Conservation (phyloP, 2,329 filamentous ascomycete species). For the Salinomyces thailandicus region DNA sequence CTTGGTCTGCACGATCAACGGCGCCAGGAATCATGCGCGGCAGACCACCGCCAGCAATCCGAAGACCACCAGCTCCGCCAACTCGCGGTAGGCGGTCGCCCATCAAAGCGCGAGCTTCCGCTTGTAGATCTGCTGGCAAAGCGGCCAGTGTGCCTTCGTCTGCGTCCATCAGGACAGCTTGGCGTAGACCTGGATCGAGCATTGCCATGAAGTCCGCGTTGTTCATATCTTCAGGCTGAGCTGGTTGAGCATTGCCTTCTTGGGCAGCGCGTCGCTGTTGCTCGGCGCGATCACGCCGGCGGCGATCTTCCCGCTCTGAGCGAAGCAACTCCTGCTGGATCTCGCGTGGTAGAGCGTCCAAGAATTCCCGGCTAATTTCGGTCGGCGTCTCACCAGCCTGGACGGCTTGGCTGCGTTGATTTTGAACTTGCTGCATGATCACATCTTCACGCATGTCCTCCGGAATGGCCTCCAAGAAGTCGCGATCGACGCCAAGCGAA, state of each 20-base stretch:
- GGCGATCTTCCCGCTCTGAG: conserved; percentile 79
- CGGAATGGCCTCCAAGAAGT: conserved; percentile 92
- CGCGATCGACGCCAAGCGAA: conserved; percentile 82
- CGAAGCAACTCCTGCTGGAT: conserved; percentile 84
- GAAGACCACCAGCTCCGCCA: conserved; percentile 5
- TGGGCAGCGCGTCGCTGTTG: conserved; percentile 52
- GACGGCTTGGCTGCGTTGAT: conserved; percentile 67
- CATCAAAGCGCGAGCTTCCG: conserved; percentile 68
- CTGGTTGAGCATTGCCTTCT: conserved; percentile 35
- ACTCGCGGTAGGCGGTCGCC: conserved; percentile 31
- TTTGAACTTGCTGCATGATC: conserved; percentile 78
- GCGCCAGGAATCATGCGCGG: conserved; percentile 7
- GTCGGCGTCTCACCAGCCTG: conserved; percentile 62
- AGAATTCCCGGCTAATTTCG: conserved; percentile 84
- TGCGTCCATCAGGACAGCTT: conserved; percentile 83
- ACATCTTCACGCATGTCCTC: conserved; percentile 95
- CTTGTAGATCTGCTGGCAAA: conserved; percentile 73
- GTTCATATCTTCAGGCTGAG: conserved; percentile 71
- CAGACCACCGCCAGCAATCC: not conserved
- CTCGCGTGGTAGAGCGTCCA: conserved; percentile 83
- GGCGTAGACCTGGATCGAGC: conserved; percentile 70
- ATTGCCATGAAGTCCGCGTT: conserved; percentile 85
- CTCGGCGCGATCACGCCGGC: conserved; percentile 76
- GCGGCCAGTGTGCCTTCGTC: conserved; percentile 78
- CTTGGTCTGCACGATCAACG: conserved; percentile 20